phyloP scores from a whole-genome alignment of 2,329 filamentous ascomycete genomes.

The Botrytis porri region DNA sequence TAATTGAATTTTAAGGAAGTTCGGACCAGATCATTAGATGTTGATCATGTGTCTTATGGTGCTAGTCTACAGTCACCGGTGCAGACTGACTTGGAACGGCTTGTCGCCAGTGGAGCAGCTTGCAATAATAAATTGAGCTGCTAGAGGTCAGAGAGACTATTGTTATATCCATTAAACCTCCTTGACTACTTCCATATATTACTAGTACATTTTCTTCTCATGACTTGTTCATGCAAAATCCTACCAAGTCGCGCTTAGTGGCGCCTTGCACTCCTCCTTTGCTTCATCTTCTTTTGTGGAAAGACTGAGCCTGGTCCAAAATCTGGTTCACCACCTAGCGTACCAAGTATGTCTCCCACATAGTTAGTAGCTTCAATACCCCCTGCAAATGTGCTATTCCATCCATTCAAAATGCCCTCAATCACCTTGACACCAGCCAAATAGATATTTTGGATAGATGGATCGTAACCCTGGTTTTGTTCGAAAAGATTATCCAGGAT shows the following conservation, averaged over 20 bases:
- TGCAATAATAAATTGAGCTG: not conserved
- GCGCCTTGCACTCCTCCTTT: not conserved
- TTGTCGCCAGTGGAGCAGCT: not conserved
- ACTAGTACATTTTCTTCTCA: not conserved
- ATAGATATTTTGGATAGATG: slow-evolving; percentile 63
- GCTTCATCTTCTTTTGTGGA: slow-evolving; percentile 11
- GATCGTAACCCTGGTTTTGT: slow-evolving; percentile 49
- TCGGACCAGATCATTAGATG: not conserved
- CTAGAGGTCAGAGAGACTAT: rapidly evolving
- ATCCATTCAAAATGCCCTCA: slow-evolving; percentile 55
- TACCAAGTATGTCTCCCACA: slow-evolving; percentile 68
- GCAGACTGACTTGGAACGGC: not conserved
- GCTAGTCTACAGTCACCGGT: no score
- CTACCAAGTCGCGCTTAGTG: not conserved
- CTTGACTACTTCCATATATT: not conserved
- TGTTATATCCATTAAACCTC: rapidly evolving
- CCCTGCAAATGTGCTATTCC: slow-evolving; percentile 54
- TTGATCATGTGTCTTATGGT: not conserved
- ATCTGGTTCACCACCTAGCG: slow-evolving; percentile 50
- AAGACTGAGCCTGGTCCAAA: slow-evolving; percentile 14
- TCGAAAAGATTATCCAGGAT: slow-evolving; percentile 54
- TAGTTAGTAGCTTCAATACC: slow-evolving; percentile 62
- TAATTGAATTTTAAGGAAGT: not conserved
- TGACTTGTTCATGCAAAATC: not conserved
- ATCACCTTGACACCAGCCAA: slow-evolving; percentile 62